Percentiles rank a stretch among this genome's conserved stretches.
These are phyloP conservation scores for Lentinula aciculospora DNA, from an alignment of 768 basidiomycete genomes.

Conservation along the genomic window DNA sequence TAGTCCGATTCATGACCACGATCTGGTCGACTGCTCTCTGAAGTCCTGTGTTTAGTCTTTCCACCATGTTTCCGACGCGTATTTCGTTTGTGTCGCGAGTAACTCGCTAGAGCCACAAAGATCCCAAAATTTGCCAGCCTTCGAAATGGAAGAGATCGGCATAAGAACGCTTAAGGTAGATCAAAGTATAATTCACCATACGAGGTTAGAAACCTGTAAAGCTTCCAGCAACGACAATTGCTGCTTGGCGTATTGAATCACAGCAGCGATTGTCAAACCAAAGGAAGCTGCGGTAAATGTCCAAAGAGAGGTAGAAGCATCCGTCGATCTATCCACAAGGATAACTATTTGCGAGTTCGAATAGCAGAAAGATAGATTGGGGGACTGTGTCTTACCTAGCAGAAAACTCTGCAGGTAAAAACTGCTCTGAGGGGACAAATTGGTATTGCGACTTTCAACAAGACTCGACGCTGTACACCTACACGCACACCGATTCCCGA, in stretches of 20 bases:
- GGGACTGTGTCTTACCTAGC: conserved; percentile 10
- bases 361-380: conserved; percentile 22
- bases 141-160: not conserved
- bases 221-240: conserved; percentile 34
- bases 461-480: not conserved
- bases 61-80: conserved; percentile 12
- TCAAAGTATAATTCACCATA: conserved; percentile 24
- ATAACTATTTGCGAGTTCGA: conserved; percentile 19
- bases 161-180: not conserved
- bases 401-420: conserved; percentile 26
- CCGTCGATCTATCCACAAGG: conserved; percentile 33
- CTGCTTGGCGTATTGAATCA: conserved; percentile 21
- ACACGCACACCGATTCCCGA: conserved; percentile 3
- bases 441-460: not conserved
- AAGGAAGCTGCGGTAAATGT: conserved; percentile 36
- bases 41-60: not conserved
- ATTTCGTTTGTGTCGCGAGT: conserved; percentile 29
- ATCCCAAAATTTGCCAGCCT: conserved; percentile 39
- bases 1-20: conserved; percentile 17
- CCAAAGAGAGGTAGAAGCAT: conserved; percentile 34
- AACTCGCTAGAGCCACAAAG: conserved; percentile 34
- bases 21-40: not conserved
- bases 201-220: conserved; percentile 33
- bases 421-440: conserved; percentile 6
- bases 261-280: conserved; percentile 32